Evolutionary conservation across 169 alveolate species (phyloP).

Genomic region (Amoebophrya sp.): DNA sequence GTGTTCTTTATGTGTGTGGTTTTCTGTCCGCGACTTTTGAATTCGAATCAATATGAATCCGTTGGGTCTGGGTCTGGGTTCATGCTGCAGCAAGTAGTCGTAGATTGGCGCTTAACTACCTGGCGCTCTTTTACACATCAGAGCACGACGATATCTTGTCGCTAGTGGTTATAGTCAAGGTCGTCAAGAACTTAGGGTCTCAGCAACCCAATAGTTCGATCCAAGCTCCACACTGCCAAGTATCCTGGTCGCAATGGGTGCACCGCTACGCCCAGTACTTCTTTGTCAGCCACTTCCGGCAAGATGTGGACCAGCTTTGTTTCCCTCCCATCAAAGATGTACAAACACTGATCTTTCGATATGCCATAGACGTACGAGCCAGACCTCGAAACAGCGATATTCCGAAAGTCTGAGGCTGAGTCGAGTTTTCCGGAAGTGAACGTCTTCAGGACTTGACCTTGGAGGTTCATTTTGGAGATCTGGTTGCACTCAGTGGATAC

Average conservation of each 20-base stretch:
- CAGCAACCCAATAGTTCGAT: neutral
- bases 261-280: neutral
- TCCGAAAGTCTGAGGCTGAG: neutral
- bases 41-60: neutral
- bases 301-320: slow-evolving; percentile 1
- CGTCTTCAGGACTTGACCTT: neutral
- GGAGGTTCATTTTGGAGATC: neutral
- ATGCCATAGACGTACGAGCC: neutral
- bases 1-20: neutral
- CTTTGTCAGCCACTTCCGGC: slow-evolving; percentile 4
- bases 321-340: neutral
- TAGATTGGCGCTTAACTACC: neutral
- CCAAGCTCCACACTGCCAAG: neutral
- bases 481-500: slow-evolving; percentile 17
- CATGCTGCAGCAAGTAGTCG: too few species aligned
- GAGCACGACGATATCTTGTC: neutral
- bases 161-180: neutral
- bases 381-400: neutral
- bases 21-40: neutral
- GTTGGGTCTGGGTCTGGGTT: too few species aligned
- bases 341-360: neutral
- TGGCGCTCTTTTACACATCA: neutral
- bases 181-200: neutral
- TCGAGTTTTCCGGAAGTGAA: neutral
- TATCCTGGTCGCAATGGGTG: neutral